Conservation (phyloP, 495 filamentous ascomycete genomes). For the Podospora australis region DNA sequence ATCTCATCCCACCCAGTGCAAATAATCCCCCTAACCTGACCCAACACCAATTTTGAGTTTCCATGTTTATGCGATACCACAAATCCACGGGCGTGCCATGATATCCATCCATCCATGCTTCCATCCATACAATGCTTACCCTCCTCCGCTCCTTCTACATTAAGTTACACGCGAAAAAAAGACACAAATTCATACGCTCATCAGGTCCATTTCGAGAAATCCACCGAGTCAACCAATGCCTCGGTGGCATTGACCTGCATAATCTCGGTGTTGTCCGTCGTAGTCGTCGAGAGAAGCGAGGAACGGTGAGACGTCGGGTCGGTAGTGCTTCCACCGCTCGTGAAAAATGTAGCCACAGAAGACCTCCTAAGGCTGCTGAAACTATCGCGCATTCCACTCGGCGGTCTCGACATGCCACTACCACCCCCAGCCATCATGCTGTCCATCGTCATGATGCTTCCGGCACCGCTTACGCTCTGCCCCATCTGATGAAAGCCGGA, state of each 20-base stretch:
- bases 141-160: background rate
- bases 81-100: too few species aligned
- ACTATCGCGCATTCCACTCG: constrained; percentile 44
- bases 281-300: constrained; percentile 42
- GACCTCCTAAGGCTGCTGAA: constrained; percentile 43
- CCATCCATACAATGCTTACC: background rate
- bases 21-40: too few species aligned
- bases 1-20: too few species aligned
- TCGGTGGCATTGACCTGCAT: constrained; percentile 33
- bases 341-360: constrained; percentile 51
- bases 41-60: too few species aligned
- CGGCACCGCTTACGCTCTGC: constrained; percentile 5
- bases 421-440: constrained; percentile 1
- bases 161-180: background rate
- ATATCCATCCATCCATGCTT: background rate
- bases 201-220: constrained; percentile 57
- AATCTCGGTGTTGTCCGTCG: constrained; percentile 45
- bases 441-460: background rate
- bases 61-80: too few species aligned
- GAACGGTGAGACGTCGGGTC: constrained; percentile 46
- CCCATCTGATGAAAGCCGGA: background rate
- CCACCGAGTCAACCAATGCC: constrained; percentile 46
- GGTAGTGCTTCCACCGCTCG: constrained; percentile 35
- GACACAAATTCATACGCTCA: background rate
- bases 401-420: constrained; percentile 28